These are phyloP conservation scores for Ceratonia siliqua DNA, from an alignment of 306 rosid genomes.

Conservation along the genomic window DNA sequence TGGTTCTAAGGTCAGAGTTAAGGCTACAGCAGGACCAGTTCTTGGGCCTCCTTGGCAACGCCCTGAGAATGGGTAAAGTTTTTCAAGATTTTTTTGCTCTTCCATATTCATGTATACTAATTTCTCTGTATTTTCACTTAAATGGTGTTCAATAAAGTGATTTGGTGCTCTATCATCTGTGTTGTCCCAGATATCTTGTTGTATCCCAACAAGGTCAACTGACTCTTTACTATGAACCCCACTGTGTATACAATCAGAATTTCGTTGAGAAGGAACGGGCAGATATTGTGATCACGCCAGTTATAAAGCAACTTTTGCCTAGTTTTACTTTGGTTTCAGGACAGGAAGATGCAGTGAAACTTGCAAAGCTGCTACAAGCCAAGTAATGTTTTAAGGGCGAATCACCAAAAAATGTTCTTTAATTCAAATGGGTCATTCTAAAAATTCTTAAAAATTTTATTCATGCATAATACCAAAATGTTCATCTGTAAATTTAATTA, in stretches of 20 bases:
- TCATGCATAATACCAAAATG: neutral
- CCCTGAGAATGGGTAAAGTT: conserved; percentile 86
- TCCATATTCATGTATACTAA: neutral
- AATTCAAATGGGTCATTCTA: conserved; percentile 1
- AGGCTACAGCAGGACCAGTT: conserved; percentile 90
- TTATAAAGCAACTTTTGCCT: conserved; percentile 85
- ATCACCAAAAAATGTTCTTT: neutral
- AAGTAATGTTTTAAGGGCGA: conserved; percentile 45
- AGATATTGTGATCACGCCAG: conserved; percentile 89
- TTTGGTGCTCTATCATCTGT: conserved; percentile 24
- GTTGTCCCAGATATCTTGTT: conserved; percentile 71
- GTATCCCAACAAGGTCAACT: conserved; percentile 58
- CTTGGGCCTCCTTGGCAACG: conserved; percentile 99
- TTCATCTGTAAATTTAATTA: neutral
- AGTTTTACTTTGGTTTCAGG: conserved; percentile 86
- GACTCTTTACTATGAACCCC: conserved; percentile 93
- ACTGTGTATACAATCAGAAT: conserved; percentile 69
- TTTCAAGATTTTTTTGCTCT: conserved; percentile 19
- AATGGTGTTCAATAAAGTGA: conserved; percentile 2
- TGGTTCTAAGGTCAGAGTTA: conserved; percentile 60
- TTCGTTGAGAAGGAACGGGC: conserved; percentile 70
- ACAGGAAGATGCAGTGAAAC: conserved; percentile 93
- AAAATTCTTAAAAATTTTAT: neutral
- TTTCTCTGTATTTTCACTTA: conserved; percentile 16
- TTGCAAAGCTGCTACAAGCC: conserved; percentile 80